These are phyloP conservation scores for Peronosclerospora sorghi DNA, from an alignment of 352 stramenopile genomes.

Conservation along the genomic window DNA sequence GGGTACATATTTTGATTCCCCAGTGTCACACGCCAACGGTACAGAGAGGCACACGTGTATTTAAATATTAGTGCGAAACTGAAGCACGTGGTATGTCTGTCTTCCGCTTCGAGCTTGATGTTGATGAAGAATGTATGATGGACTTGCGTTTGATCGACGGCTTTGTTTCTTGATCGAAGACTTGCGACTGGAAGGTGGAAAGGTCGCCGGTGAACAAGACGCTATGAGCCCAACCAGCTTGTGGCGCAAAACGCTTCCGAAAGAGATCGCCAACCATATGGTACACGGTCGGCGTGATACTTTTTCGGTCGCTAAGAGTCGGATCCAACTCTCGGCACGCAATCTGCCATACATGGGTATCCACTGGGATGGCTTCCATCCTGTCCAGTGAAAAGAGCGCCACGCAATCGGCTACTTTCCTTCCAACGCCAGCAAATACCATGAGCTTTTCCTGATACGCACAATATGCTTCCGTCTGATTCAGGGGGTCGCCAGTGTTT, in stretches of 20 bases:
- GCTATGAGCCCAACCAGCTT: slow-evolving; percentile 89
- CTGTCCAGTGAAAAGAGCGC: slow-evolving; percentile 93
- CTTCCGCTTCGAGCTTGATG: slow-evolving; percentile 4
- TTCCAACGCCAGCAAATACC: slow-evolving; percentile 78
- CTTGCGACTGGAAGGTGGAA: slow-evolving; percentile 22
- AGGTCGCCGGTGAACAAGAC: slow-evolving; percentile 48
- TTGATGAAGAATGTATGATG: slow-evolving; percentile 8
- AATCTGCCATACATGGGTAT: slow-evolving; percentile 96
- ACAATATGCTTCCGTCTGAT: slow-evolving; percentile 6
- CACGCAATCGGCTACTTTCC: slow-evolving; percentile 96
- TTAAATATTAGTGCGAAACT: too few species aligned
- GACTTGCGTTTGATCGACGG: slow-evolving; percentile 9
- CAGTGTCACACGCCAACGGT: too few species aligned
- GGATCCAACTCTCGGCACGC: slow-evolving; percentile 76
- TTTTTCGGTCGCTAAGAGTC: slow-evolving; percentile 41
- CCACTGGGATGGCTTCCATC: slow-evolving; percentile 89
- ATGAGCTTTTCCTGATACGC: slow-evolving; percentile 47
- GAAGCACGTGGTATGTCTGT: neutral
- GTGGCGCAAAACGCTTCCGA: slow-evolving; percentile 75
- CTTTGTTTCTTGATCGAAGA: slow-evolving; percentile 16
- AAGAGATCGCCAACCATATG: slow-evolving; percentile 89
- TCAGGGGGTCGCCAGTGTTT: neutral
- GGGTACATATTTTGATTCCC: too few species aligned
- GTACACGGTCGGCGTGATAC: slow-evolving; percentile 80
- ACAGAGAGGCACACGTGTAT: too few species aligned